Base-by-base conservation (phyloP, 2,329 filamentous ascomycete species). In the Lasiodiplodia sp. region DNA sequence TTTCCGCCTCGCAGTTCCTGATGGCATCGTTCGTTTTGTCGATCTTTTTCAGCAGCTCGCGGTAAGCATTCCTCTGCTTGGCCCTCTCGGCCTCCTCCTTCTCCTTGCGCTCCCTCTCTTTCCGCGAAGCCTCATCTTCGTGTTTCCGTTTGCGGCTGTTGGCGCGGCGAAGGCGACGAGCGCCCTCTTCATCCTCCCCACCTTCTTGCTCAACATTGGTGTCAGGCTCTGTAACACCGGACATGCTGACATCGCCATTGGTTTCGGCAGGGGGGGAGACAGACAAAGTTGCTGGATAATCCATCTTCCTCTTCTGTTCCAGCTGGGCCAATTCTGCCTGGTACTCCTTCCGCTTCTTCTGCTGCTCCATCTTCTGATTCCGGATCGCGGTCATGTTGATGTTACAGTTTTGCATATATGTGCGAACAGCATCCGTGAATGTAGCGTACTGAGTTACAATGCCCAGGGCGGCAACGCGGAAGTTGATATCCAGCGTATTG, bases 361-460 rank as follows among this genome's bases (percentile, higher is more conserved):
- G 95, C 80, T 89, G 91, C 72, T 97, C 93, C 70, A 97, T 97
- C 82, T 97, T 97, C 77, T 96, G 92, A 80, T 99, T 99, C 62
- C 96, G 90, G 76, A 96, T 93, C 67, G 90, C 89, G 1, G 96
- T 99, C 94, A 98, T 97, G 66, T 93, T 92, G 76, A 95, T 92
- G 71, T 92, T 93, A 81, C 94, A 97, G 71, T 95, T 91, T 73
- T 97, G 93, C 85, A 99, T 91, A 77, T 96, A 97, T 18, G 89
- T 90, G 66, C 95, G 90, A 72, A 98, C 88, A 2, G 92, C 90
- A 77, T 93, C 94, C 0, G 96, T 97, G 75, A 94, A 91, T 68
- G 94, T 86, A 2, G 92, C 94, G 70, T 98, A 84, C 84, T 95
- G 90, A 78, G 93, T 93, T 68, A 97, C 88, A 44, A 96, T 91